Evolutionary conservation across 1,284 basidiomycete genomes (phyloP).

Genomic region (Tilletia walkeri): DNA sequence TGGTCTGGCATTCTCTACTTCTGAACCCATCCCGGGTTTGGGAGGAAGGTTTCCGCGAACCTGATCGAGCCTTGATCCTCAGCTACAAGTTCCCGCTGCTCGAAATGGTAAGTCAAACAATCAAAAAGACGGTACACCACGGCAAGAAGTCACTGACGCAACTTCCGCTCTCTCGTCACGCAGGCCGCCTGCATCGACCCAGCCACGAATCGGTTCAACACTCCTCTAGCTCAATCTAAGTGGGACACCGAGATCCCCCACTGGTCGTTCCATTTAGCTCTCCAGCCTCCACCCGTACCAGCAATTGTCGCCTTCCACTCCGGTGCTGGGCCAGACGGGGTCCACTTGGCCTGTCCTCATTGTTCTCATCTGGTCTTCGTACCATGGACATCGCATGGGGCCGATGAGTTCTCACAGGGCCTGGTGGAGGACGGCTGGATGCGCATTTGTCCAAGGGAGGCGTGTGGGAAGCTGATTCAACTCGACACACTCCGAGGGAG

Average conservation of each 20-base stretch:
- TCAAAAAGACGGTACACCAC: no score
- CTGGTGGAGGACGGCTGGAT: not conserved
- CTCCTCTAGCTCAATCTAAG: not conserved
- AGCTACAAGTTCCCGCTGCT: not conserved
- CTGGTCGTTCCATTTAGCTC: not conserved
- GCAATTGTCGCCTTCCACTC: not conserved
- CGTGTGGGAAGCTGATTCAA: not conserved
- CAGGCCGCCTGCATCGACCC: conserved; percentile 13
- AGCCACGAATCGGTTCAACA: not conserved
- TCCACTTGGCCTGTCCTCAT: not conserved
- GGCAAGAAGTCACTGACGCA: not conserved
- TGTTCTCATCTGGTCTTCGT: conserved; percentile 3
- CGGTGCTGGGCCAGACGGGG: not conserved
- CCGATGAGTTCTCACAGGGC: not conserved
- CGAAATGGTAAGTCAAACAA: not conserved
- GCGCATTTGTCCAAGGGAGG: not conserved
- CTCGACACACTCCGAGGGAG: not conserved
- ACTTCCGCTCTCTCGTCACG: not conserved
- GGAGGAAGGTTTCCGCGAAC: conserved; percentile 17
- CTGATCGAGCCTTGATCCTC: not conserved
- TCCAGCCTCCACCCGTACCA: conserved; percentile 5
- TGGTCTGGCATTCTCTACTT: conserved; percentile 37
- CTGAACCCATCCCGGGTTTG: conserved; percentile 16
- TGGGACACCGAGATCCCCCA: conserved; percentile 12
- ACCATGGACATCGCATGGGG: not conserved